Evolutionary conservation across 2,329 filamentous ascomycete species (phyloP), one percentile per base, ranked within the genome.

Genomic region (Beauveria rudraprayagi): DNA sequence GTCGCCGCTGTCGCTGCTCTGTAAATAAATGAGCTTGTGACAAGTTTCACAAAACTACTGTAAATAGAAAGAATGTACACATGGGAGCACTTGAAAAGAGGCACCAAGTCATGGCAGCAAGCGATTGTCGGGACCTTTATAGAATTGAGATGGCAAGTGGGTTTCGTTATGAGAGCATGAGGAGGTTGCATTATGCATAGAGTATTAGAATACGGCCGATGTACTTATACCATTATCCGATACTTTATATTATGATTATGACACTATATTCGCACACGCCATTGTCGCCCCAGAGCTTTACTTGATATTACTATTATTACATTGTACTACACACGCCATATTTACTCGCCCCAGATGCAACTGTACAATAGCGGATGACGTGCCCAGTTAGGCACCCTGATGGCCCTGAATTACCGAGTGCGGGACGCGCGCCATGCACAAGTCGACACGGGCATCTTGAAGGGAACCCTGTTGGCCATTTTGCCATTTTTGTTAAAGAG

Each of bases 1-100:
- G 26, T 67, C 24, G 67, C 60, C 14, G 60, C 64, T 11, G 64
- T n/a, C 55, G 58, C 9, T 40, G 53, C 61, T n/a, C 30, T 58
- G 24, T 61, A 57, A 57, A n/a, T 19, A 16, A 10, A 30, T 5
- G 1, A 41, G 55, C 28, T 28, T 46, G 19, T 22, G 40, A 54
- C 26, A 9, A 37, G 10, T 54, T 54, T 26, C 16, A 9, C 1
- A 54, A 54, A 17, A 40, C 30, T 50, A 52, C 16, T 52, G 56
- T 59, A 59, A 28, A 59, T 59, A 59, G 44, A 24, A 46, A 28
- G 24, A 51, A 24, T 59, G 26, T n/a, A 56, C 16, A 56, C 41
- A 41, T 28, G 26, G 26, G 9, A 19, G 22, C 24, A 30, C 16
- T 56, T 46, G 46, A 2, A 24, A 26, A 11, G 16, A 22, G 28